Percentiles rank a stretch among this genome's conserved stretches.
phyloP scores from a whole-genome alignment of 768 basidiomycete species.

The Panaeolus cyanescens region DNA sequence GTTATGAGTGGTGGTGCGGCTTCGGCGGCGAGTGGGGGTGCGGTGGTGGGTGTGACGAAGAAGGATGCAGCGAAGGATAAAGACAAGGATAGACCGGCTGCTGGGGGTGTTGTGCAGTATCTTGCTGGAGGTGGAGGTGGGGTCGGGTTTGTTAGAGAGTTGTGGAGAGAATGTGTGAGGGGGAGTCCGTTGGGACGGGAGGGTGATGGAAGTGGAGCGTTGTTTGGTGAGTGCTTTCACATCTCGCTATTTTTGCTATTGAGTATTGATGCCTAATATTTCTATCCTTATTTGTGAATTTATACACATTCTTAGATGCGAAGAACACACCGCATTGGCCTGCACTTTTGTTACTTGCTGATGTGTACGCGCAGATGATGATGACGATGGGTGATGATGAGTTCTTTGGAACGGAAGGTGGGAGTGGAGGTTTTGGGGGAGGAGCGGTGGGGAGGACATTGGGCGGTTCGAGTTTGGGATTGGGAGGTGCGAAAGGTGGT shows the following conservation, averaged over 20 bases:
- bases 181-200: constrained; percentile 63
- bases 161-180: constrained; percentile 72
- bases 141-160: constrained; percentile 69
- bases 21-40: constrained; percentile 57
- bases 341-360: constrained; percentile 73
- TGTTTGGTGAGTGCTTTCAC: constrained; percentile 1
- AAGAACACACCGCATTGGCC: constrained; percentile 55
- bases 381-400: constrained; percentile 97
- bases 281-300: background rate
- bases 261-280: background rate
- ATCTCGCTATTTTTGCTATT: background rate
- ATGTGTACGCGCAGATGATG: constrained; percentile 82
- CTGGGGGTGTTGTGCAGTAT: background rate
- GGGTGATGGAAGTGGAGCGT: constrained; percentile 26
- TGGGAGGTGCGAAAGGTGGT: no score
- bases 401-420: constrained; percentile 72
- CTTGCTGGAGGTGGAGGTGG: constrained; percentile 24
- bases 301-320: constrained; percentile 36
- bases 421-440: no score
- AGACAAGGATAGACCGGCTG: background rate
- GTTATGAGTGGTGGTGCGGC: background rate
- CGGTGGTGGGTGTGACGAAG: constrained; percentile 59
- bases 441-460: constrained; percentile 11
- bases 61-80: constrained; percentile 37
- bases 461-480: no score